Base-by-base conservation (phyloP, 306 rosid genomes). In the Castanea sativa region DNA sequence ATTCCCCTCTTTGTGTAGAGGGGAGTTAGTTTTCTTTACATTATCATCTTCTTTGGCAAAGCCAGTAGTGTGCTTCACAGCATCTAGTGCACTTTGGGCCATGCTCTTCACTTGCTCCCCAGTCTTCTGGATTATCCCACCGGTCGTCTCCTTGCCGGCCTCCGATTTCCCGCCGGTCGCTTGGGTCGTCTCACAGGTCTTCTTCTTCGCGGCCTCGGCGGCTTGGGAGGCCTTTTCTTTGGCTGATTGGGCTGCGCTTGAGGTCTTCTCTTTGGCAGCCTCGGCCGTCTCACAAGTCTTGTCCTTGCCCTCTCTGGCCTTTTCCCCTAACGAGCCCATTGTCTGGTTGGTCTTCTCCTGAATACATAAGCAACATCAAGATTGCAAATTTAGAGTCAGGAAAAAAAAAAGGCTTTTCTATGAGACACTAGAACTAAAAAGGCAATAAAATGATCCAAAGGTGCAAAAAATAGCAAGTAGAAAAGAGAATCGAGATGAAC, bases 51-150 rank as follows among this genome's bases (percentile, higher is more conserved):
- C 79, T 25, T 57, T 53, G 38, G 56, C 91, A 89, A 93, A 41
- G 0, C 98, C 98, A 23, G 90, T 5, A 1, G 98, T 87, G 5
- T 77, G 20, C 32, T 92, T 93, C 53, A 87, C 86, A 0, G 91
- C 86, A 1, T 90, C 89, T 3, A 91, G 60, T 2, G 89, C 92
- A 20, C 87, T 83, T 16, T 84, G 87, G 0, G 94, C 91, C 89
- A 82, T 65, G 4, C 75, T 69, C 85, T 72, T 91, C 64, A 93
- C 78, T 59, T 83, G 85, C 29, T 88, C 94, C n/a, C 94, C 92
- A 0, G 93, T 87, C 55, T 85, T 85, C 55, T 88, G 86, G 2
- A 93, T 12, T 0, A 86, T 32, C 73, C 92, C 91, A 1, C 80
- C 69, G 1, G 83, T 71, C 38, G 79, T 79, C 25, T 77, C 89